phyloP scores from a whole-genome alignment of 2,329 filamentous ascomycete species.

The Neonectria faginata region DNA sequence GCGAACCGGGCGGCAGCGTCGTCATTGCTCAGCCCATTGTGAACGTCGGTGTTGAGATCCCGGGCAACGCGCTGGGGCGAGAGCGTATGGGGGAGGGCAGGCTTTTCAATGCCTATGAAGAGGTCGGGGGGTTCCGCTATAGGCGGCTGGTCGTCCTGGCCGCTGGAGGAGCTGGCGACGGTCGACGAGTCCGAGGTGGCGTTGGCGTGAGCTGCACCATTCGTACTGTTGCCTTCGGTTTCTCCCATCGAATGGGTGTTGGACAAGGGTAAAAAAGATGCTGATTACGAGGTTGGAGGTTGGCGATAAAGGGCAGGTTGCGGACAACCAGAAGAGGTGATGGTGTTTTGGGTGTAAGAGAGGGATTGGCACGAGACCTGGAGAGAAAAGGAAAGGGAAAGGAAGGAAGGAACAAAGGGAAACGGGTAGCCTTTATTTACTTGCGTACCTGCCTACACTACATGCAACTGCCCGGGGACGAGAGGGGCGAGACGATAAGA shows the following conservation, averaged over 20 bases:
- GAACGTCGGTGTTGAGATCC: slow-evolving; percentile 56
- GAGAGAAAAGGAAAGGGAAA: slow-evolving; percentile 21
- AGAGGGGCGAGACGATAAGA: slow-evolving; percentile 25
- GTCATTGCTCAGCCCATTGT: slow-evolving; percentile 70
- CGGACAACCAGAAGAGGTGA: slow-evolving; percentile 32
- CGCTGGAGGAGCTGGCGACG: slow-evolving; percentile 42
- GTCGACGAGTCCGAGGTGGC: slow-evolving; percentile 54
- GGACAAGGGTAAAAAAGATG: slow-evolving; percentile 38
- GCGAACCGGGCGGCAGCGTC: slow-evolving; percentile 75
- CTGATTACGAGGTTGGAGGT: slow-evolving; percentile 16
- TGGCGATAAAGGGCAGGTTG: neutral
- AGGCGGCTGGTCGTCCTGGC: slow-evolving; percentile 55
- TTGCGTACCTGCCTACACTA: slow-evolving; percentile 12
- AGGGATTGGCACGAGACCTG: slow-evolving; percentile 39
- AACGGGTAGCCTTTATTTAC: slow-evolving; percentile 39
- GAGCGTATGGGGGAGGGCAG: slow-evolving; percentile 51
- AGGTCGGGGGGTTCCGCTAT: slow-evolving; percentile 54
- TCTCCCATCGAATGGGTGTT: slow-evolving; percentile 58
- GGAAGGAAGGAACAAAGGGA: slow-evolving; percentile 25
- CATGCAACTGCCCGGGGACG: slow-evolving; percentile 20
- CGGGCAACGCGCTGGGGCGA: slow-evolving; percentile 51
- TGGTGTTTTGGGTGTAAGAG: slow-evolving; percentile 31
- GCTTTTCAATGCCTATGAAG: slow-evolving; percentile 55
- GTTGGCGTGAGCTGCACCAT: slow-evolving; percentile 57
- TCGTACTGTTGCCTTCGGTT: slow-evolving; percentile 52